phyloP scores from a whole-genome alignment of 2,329 filamentous ascomycete genomes.

The Aspergillus sp. region DNA sequence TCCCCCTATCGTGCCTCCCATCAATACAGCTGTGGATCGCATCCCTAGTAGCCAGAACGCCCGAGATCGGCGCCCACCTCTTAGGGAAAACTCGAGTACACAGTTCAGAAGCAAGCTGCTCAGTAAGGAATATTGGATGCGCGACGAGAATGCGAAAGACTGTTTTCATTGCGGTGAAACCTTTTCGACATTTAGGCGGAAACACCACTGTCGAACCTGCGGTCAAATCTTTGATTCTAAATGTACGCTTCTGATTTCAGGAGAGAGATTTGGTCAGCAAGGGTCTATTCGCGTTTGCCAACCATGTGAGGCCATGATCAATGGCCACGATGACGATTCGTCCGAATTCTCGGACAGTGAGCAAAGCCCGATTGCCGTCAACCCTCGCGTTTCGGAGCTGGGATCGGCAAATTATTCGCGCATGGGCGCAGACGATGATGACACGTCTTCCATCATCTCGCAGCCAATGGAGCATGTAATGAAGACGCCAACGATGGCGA shows the following conservation, averaged over 20 bases:
- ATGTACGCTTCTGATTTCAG: slow-evolving; percentile 88
- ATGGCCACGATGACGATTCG: slow-evolving; percentile 83
- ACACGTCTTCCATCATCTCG: slow-evolving; percentile 47
- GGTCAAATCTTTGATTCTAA: slow-evolving; percentile 99
- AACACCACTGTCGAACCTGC: slow-evolving; percentile 92
- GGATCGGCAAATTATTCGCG: slow-evolving; percentile 48
- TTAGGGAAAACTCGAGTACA: slow-evolving; percentile 40
- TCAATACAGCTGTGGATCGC: slow-evolving; percentile 31
- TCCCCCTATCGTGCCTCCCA: slow-evolving; percentile 40
- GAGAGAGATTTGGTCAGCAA: slow-evolving; percentile 80
- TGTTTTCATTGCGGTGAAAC: slow-evolving; percentile 89
- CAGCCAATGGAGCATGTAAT: slow-evolving; percentile 48
- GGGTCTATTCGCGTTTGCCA: slow-evolving; percentile 88
- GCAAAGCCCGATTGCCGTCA: slow-evolving; percentile 60
- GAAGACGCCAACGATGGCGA: slow-evolving; percentile 62
- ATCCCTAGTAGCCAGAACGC: slow-evolving; percentile 14
- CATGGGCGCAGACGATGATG: slow-evolving; percentile 47
- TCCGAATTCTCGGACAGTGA: slow-evolving; percentile 83
- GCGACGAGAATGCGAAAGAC: slow-evolving; percentile 95
- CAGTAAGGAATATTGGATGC: slow-evolving; percentile 98
- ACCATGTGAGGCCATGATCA: slow-evolving; percentile 86
- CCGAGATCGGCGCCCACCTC: slow-evolving; percentile 18
- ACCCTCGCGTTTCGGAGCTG: slow-evolving; percentile 62
- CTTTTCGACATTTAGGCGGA: slow-evolving; percentile 91
- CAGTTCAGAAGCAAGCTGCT: slow-evolving; percentile 83